Evolutionary conservation across 306 rosid species (phyloP).

Genomic region (Ceratonia siliqua): DNA sequence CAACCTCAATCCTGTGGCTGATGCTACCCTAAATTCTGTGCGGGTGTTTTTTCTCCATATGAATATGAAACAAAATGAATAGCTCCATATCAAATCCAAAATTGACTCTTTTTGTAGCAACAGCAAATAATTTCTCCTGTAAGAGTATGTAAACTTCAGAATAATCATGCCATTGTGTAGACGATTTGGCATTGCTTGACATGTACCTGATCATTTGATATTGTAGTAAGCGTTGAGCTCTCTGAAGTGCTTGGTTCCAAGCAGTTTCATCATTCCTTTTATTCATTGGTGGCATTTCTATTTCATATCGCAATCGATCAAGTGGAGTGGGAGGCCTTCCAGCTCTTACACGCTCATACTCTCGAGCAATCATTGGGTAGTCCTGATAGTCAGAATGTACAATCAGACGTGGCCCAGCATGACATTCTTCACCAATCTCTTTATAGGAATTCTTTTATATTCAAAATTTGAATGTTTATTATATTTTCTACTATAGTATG

Average conservation of each 20-base stretch:
- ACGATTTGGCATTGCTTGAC: not conserved
- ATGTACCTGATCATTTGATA: constrained; percentile 68
- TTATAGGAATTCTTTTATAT: no score
- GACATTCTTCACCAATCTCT: constrained; percentile 1
- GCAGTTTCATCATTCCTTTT: constrained; percentile 83
- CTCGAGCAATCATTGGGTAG: constrained; percentile 86
- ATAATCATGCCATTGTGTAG: not conserved
- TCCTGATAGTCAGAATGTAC: constrained; percentile 47
- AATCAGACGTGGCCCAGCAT: not conserved
- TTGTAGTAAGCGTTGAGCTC: constrained; percentile 72
- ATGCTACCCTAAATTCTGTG: not conserved
- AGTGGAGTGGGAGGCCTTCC: constrained; percentile 82
- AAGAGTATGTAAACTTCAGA: not conserved
- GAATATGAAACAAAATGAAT: not conserved
- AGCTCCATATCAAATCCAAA: not conserved
- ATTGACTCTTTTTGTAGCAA: not conserved
- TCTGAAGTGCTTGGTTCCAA: constrained; percentile 79
- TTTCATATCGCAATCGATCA: constrained; percentile 69
- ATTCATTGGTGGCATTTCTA: constrained; percentile 58
- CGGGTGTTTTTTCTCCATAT: not conserved
- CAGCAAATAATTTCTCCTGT: not conserved
- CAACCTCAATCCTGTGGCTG: not conserved
- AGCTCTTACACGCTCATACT: constrained; percentile 89
- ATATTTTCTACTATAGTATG: not conserved
- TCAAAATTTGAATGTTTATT: no score